Evolutionary conservation across 441 rosid species (phyloP).

Genomic region (Corymbia calophylla): DNA sequence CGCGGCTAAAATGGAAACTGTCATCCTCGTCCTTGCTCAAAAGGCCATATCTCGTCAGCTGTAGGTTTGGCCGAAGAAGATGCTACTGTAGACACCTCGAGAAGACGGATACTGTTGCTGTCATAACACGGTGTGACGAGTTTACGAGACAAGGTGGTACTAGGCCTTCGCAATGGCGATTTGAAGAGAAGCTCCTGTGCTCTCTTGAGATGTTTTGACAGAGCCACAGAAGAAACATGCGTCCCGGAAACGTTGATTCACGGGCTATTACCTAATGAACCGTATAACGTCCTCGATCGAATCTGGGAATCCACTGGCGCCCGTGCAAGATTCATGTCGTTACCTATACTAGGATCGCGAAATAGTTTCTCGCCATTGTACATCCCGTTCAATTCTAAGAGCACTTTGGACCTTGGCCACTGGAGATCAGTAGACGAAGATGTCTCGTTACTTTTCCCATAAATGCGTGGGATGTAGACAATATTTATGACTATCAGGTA

Average conservation of each 20-base stretch:
- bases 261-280: background rate
- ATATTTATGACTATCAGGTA: background rate
- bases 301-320: background rate
- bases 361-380: background rate
- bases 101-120: background rate
- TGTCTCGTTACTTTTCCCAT: background rate
- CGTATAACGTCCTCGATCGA: background rate
- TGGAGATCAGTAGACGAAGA: background rate
- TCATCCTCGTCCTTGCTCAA: background rate
- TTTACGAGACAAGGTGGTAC: background rate
- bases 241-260: background rate
- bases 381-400: background rate
- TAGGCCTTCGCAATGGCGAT: background rate
- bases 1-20: background rate
- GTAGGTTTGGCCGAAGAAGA: background rate
- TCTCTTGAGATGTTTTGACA: background rate
- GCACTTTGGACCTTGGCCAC: background rate
- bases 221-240: background rate
- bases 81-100: background rate
- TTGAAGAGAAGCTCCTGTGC: background rate
- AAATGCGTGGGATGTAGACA: background rate
- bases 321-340: background rate
- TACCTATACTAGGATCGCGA: background rate
- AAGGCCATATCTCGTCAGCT: background rate
- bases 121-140: background rate